Base-by-base conservation (phyloP, 2,329 filamentous ascomycete species). In the Talaromyces verruculosus region DNA sequence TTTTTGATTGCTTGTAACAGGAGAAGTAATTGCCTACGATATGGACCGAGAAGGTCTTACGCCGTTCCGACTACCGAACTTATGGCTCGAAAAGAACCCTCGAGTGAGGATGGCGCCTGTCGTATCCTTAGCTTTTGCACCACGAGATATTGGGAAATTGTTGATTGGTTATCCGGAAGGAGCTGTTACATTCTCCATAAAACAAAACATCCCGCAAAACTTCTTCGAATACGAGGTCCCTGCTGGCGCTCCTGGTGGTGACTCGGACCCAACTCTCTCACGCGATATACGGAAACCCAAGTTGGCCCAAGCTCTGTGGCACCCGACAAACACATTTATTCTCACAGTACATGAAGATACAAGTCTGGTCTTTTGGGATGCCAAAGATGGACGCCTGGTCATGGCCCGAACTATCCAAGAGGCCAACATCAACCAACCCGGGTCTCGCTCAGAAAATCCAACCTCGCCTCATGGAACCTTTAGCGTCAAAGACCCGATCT, bases 341-440 rank as follows among this genome's bases (percentile, higher is more conserved):
- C 76, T 95, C 70, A 96, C 92, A 0, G 91, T 89, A 0, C 91
- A 97, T 74, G 93, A 97, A 65, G 95, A 99, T 75, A 90, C 91
- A 39, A 97, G 92, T 71, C 81, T 99, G 57, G 94, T 96, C 0
- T 90, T 98, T 71, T 99, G 94, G 93, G 95, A 99, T 76, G 83
- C 90, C 0, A 96, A 93, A 72, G 94, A 98, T 74, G 92, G 92
- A 7, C 88, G 91, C 65, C 82, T 96, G 43, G 81, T 99, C 6
- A 88, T 92, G 83, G 93, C 94, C 3, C 85, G 95, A 71, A 97
- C 91, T 0, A 78, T 97, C 37, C 87, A 89, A 64, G 87, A 92
- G 65, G 86, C 86, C 3, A 86, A 91, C 71, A 82, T 98, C 64
- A 86, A 97, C 71, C 85, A 89, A 68, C 88, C 89, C 2, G 83